These are phyloP conservation scores for Avicennia marina DNA, from an alignment of 257 asterid genomes.

Conservation along the genomic window DNA sequence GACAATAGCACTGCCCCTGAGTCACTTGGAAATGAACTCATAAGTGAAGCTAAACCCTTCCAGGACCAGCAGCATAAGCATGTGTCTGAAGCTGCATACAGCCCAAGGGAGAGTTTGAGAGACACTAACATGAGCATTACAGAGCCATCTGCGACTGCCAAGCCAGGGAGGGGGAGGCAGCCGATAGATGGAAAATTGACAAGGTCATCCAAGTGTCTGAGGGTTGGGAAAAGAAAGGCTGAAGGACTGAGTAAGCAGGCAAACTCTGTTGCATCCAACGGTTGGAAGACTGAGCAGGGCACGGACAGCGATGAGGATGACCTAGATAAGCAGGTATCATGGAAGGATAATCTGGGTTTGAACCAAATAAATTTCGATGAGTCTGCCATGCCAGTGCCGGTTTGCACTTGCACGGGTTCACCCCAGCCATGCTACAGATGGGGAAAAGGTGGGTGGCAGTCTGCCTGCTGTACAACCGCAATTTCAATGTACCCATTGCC, in stretches of 20 bases:
- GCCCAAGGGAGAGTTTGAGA: conserved; percentile 38
- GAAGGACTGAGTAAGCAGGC: conserved; percentile 45
- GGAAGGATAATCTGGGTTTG: conserved; percentile 75
- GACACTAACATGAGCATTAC: conserved; percentile 26
- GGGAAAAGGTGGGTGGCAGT: conserved; percentile 97
- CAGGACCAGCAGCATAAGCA: conserved; percentile 47
- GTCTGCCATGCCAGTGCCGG: conserved; percentile 88
- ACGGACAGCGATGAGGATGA: conserved; percentile 51
- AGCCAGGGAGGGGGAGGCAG: conserved; percentile 53
- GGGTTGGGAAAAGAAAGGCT: conserved; percentile 43
- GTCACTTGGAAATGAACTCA: conserved; percentile 39
- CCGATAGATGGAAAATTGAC: conserved; percentile 41
- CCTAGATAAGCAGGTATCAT: conserved; percentile 45
- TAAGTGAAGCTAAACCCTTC: conserved; percentile 40
- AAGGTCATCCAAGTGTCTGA: conserved; percentile 41
- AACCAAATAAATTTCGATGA: conserved; percentile 76
- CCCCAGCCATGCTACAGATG: conserved; percentile 95
- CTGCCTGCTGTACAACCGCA: conserved; percentile 86
- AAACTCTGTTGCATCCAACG: conserved; percentile 29
- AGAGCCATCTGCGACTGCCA: conserved; percentile 45
- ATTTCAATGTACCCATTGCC: conserved; percentile 87
- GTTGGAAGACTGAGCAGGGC: conserved; percentile 40
- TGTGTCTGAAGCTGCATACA: conserved; percentile 34
- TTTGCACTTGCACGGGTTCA: conserved; percentile 84
- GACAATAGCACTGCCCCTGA: conserved; percentile 39